Conservation (phyloP, 345 rosid species). For the Corymbia maculata region DNA sequence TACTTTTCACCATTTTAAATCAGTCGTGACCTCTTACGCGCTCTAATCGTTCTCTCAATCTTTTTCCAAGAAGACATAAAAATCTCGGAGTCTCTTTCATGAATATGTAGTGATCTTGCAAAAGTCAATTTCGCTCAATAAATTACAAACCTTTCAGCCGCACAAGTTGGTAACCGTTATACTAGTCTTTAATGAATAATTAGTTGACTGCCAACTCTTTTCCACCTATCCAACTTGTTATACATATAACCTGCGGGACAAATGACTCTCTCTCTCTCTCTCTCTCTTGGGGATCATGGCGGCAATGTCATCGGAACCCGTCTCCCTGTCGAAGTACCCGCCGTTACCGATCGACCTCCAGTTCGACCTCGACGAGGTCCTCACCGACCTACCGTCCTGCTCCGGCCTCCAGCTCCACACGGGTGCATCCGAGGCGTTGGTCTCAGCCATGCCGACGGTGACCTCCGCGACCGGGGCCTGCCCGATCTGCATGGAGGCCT, state of each 20-base stretch:
- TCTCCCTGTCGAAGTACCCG: background rate
- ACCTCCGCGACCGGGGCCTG: background rate
- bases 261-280: background rate
- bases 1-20: background rate
- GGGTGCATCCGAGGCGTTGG: background rate
- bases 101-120: background rate
- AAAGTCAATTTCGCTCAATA: background rate
- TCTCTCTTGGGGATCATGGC: background rate
- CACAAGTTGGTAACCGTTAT: background rate
- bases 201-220: background rate
- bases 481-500: conserved; percentile 12
- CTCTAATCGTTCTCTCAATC: background rate
- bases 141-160: no score
- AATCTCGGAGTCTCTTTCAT: background rate
- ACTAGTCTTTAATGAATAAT: background rate
- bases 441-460: background rate
- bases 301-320: background rate
- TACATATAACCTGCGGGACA: background rate
- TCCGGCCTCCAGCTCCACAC: background rate
- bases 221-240: background rate
- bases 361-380: conserved; percentile 6
- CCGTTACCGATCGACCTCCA: background rate
- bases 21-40: background rate
- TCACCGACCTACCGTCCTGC: background rate
- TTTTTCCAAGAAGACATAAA: background rate